These are phyloP conservation scores for Gaeumannomyces sp. DNA, from an alignment of 2,329 filamentous ascomycete genomes.

Conservation along the genomic window DNA sequence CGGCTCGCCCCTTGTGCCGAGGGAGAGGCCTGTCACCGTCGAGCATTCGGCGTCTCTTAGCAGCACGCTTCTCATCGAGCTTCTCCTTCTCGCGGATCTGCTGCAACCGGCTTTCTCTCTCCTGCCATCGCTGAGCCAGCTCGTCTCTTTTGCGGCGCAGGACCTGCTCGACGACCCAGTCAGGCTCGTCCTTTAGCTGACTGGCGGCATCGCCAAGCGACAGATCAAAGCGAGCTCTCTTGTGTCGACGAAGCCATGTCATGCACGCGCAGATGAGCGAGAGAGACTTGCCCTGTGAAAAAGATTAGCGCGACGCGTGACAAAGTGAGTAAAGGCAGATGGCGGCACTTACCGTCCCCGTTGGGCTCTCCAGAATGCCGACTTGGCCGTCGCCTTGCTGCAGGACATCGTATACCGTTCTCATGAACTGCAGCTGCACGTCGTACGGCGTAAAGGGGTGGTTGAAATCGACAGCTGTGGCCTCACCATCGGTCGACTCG, in stretches of 20 bases:
- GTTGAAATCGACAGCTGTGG: conserved; percentile 57
- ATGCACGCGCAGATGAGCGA: conserved; percentile 84
- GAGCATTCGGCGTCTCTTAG: conserved; percentile 41
- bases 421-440: conserved; percentile 87
- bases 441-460: conserved; percentile 85
- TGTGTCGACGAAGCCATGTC: conserved; percentile 85
- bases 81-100: conserved; percentile 58
- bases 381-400: conserved; percentile 65
- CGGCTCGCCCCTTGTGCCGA: conserved; percentile 9
- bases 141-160: conserved; percentile 61
- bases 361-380: conserved; percentile 90
- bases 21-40: conserved; percentile 26
- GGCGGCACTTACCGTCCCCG: conserved; percentile 54
- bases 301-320: not conserved
- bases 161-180: conserved; percentile 79
- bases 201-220: conserved; percentile 38
- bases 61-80: conserved; percentile 44
- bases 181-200: conserved; percentile 61
- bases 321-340: not conserved
- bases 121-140: conserved; percentile 59
- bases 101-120: conserved; percentile 66
- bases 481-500: conserved; percentile 13
- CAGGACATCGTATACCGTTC: conserved; percentile 69
- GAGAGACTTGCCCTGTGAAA: conserved; percentile 70
- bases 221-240: conserved; percentile 52